Evolutionary conservation across 805 yeast species (phyloP).

Genomic region (Millerozyma miso): DNA sequence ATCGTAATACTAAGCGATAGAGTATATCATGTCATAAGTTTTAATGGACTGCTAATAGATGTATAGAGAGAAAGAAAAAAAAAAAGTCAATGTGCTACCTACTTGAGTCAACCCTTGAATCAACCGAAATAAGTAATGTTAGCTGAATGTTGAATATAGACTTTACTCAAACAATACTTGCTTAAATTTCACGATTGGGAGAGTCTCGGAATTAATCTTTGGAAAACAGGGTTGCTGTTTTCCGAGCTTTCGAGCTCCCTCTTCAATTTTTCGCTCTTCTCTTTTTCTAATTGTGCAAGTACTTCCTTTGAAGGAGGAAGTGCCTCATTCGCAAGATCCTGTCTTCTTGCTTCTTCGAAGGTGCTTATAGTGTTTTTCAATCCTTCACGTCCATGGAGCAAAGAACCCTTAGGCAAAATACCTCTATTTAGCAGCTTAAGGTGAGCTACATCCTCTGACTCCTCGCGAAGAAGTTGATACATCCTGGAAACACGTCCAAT

Average conservation of each 20-base stretch:
- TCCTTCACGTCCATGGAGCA: slow-evolving; percentile 79
- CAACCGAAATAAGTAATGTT: too few relatives aligned
- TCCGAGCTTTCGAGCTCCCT: slow-evolving; percentile 28
- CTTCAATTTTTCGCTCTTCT: slow-evolving; percentile 41
- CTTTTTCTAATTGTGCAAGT: slow-evolving; percentile 39
- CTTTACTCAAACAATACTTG: too few relatives aligned
- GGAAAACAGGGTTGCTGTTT: slow-evolving; percentile 33
- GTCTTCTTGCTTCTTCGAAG: slow-evolving; percentile 78
- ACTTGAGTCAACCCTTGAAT: too few relatives aligned
- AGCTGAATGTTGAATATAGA: too few relatives aligned
- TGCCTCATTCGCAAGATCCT: slow-evolving; percentile 81
- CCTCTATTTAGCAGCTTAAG: slow-evolving; percentile 72
- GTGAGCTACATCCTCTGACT: slow-evolving; percentile 79
- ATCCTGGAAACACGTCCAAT: slow-evolving; percentile 94
- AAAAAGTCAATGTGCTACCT: too few relatives aligned
- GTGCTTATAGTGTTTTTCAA: slow-evolving; percentile 61
- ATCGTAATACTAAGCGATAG: too few relatives aligned
- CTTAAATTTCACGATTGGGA: slow-evolving; percentile 16
- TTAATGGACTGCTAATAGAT: too few relatives aligned
- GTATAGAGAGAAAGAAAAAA: too few relatives aligned
- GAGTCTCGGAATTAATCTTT: slow-evolving; percentile 34
- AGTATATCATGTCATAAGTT: too few relatives aligned
- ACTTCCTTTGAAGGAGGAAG: slow-evolving; percentile 79
- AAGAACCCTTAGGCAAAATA: slow-evolving; percentile 79
- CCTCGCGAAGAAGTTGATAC: slow-evolving; percentile 85